Evolutionary conservation across 2,329 filamentous ascomycete genomes (phyloP), one percentile per base, ranked within the genome.

Genomic region (Fusarium denticulatum): DNA sequence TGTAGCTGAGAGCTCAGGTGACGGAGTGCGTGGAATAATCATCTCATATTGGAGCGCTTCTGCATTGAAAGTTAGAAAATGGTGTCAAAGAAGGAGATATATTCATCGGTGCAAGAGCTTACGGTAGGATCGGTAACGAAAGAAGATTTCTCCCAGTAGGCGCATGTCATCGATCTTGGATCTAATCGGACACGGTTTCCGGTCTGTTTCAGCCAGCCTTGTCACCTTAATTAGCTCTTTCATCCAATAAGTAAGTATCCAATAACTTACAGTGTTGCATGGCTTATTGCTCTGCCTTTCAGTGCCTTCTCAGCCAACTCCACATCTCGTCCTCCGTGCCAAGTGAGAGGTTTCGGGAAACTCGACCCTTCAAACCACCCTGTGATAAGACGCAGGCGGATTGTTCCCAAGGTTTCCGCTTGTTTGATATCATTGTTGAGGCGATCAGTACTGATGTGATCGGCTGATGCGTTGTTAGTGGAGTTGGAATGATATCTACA

Each of bases 221-320:
- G 0, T 3, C 20, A 15, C 2, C 9, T 2, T 40, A 6, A 18
- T 74, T 26, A 63, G 56, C 24, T 24, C 47, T 20, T 26, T 8
- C 3, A 4, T 2, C 8, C 16, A 26, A 2, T 2, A 15, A n/a
- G 16, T 24, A 14, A 24, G 22, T 18, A 12, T 24, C n/a, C 22
- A 14, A 32, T 13, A 28, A 18, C 28, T 36, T 70, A 79, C 77
- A 43, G 52, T 5, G 70, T 73, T 15, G 61, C 71, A 60, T 80
- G 79, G 16, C 72, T 74, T 16, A 79, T 40, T n/a, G 66, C 74
- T 30, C 36, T 78, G 7, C 79, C 78, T 53, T 80, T 80, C 68
- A 79, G 37, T 5, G 71, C 58, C 30, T 80, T 79, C 22, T 80
- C 79, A 6, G 70, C 52, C 6, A 76, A 4, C 3, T 59, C 7